Conservation (phyloP, 495 filamentous ascomycete genomes). For the Penicillium flavigenum region DNA sequence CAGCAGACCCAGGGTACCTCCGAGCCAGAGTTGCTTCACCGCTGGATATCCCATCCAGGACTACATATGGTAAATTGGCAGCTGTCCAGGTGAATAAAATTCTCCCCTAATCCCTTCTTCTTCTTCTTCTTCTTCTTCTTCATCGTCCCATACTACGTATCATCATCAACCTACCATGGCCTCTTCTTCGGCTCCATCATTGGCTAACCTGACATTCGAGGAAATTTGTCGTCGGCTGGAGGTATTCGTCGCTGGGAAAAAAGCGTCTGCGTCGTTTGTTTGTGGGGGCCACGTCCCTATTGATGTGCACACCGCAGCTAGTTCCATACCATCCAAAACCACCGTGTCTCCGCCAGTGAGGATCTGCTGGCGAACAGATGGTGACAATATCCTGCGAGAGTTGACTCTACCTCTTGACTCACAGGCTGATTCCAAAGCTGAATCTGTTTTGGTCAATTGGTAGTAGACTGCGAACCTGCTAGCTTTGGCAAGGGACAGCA, state of each 20-base stretch:
- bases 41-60: no score
- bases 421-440: neutral
- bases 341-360: slow-evolving; percentile 4
- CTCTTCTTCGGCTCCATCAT: neutral
- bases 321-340: neutral
- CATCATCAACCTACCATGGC: no score
- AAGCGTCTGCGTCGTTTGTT: slow-evolving; percentile 12
- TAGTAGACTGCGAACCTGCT: slow-evolving; percentile 43
- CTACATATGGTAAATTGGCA: no score
- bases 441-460: slow-evolving; percentile 17
- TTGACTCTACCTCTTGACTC: slow-evolving; percentile 13
- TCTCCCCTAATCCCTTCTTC: no score
- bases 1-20: no score
- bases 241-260: slow-evolving; percentile 9
- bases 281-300: slow-evolving; percentile 21
- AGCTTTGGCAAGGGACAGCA: slow-evolving; percentile 47
- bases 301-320: neutral
- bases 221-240: slow-evolving; percentile 13
- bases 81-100: no score
- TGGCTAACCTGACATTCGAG: neutral
- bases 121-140: no score
- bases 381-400: neutral
- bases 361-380: slow-evolving; percentile 10
- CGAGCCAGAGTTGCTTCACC: no score
- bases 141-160: no score